phyloP scores from a whole-genome alignment of 1,284 basidiomycete genomes.

The Ustilago curta region DNA sequence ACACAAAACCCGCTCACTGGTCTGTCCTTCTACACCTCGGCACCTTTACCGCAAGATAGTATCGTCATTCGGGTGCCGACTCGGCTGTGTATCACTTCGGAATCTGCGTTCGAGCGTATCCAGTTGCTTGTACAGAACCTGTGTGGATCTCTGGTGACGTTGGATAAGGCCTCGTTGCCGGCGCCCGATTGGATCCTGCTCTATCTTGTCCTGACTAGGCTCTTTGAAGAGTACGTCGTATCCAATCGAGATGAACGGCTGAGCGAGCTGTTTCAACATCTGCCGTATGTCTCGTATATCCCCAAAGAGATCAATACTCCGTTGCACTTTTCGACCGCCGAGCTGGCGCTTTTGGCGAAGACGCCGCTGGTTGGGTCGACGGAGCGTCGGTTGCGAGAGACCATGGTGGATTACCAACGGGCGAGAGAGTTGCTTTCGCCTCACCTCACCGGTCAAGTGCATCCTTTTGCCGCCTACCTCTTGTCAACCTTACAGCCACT shows the following conservation, averaged over 20 bases:
- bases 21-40: slow-evolving; percentile 31
- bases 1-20: slow-evolving; percentile 27
- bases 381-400: slow-evolving; percentile 28
- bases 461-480: neutral
- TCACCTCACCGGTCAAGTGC: neutral
- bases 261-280: slow-evolving; percentile 16
- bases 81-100: slow-evolving; percentile 34
- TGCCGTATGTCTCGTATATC: slow-evolving; percentile 47
- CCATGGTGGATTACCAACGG: slow-evolving; percentile 17
- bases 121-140: neutral
- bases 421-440: neutral
- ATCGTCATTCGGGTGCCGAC: slow-evolving; percentile 31
- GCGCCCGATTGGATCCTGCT: slow-evolving; percentile 40
- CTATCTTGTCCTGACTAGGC: slow-evolving; percentile 31
- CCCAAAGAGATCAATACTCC: slow-evolving; percentile 47
- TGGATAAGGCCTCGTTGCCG: slow-evolving; percentile 7
- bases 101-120: slow-evolving; percentile 4
- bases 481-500: neutral
- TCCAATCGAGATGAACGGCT: neutral
- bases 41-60: slow-evolving; percentile 17
- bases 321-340: slow-evolving; percentile 37
- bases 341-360: slow-evolving; percentile 38
- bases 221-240: slow-evolving; percentile 3
- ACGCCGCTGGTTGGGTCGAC: slow-evolving; percentile 53
- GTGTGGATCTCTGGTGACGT: neutral